phyloP scores from a whole-genome alignment of 768 basidiomycete genomes.

The Vararia minispora region DNA sequence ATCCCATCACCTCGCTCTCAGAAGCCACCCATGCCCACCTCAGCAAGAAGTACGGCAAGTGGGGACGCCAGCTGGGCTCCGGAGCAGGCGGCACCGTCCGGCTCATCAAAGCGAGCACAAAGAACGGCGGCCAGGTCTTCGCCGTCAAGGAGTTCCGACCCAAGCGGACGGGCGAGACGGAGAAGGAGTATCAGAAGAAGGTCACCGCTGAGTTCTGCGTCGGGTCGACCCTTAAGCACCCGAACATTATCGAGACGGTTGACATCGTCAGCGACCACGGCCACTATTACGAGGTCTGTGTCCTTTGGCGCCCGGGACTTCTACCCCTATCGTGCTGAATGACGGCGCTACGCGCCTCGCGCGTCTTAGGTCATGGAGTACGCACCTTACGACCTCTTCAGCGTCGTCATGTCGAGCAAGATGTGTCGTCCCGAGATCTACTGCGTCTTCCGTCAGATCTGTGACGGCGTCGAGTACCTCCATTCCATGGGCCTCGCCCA shows the following conservation, averaged over 20 bases:
- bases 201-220: conserved; percentile 99
- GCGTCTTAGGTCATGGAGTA: conserved; percentile 93
- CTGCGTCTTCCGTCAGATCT: conserved; percentile 98
- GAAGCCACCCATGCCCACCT: conserved; percentile 84
- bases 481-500: conserved; percentile 97
- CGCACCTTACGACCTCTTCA: conserved; percentile 96
- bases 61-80: conserved; percentile 90
- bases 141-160: conserved; percentile 98
- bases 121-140: conserved; percentile 76
- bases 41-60: conserved; percentile 98
- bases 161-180: conserved; percentile 76
- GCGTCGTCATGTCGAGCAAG: conserved; percentile 98
- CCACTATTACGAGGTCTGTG: conserved; percentile 91
- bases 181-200: conserved; percentile 99
- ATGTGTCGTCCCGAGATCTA: conserved; percentile 98
- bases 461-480: conserved; percentile 95
- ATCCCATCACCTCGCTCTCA: conserved; percentile 51
- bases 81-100: conserved; percentile 99
- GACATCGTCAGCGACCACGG: conserved; percentile 98
- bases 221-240: conserved; percentile 85
- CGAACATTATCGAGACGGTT: conserved; percentile 95
- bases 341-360: conserved; percentile 6
- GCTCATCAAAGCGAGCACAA: conserved; percentile 77
- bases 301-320: conserved; percentile 1
- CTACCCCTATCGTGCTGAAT: neutral